Conservation (phyloP, 257 asterid species). For the Handroanthus guayacan region DNA sequence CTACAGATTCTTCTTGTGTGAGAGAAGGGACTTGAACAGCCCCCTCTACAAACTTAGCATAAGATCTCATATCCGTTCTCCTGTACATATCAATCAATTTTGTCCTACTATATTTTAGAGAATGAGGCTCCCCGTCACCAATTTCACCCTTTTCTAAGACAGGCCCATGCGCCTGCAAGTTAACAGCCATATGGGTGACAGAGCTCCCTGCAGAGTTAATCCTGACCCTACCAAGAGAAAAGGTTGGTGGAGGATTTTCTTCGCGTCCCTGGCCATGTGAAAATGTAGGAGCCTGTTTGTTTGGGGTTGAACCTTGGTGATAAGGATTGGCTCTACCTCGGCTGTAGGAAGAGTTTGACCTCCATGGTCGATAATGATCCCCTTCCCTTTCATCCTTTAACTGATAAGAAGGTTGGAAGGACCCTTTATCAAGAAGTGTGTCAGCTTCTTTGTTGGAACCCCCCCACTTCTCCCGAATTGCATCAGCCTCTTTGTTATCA, state of each 20-base stretch:
- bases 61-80: conserved; percentile 45
- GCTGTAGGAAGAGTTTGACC: conserved; percentile 52
- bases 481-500: conserved; percentile 53
- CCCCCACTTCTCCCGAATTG: conserved; percentile 58
- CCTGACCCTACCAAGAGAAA: conserved; percentile 56
- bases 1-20: conserved; percentile 59
- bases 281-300: conserved; percentile 52
- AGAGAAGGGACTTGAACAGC: conserved; percentile 53
- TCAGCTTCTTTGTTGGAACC: conserved; percentile 58
- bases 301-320: conserved; percentile 51
- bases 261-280: conserved; percentile 65
- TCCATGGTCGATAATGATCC: conserved; percentile 66
- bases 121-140: conserved; percentile 37
- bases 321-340: conserved; percentile 65
- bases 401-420: conserved; percentile 45
- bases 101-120: conserved; percentile 52
- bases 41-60: conserved; percentile 45
- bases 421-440: conserved; percentile 50
- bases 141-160: conserved; percentile 52
- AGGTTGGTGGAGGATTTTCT: conserved; percentile 45
- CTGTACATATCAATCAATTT: conserved; percentile 61
- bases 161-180: conserved; percentile 44
- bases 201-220: conserved; percentile 40
- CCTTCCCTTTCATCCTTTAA: conserved; percentile 66
- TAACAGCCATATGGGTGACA: conserved; percentile 38